Base-by-base conservation (phyloP, 352 stramenopile genomes). In the Phytophthora vignae region DNA sequence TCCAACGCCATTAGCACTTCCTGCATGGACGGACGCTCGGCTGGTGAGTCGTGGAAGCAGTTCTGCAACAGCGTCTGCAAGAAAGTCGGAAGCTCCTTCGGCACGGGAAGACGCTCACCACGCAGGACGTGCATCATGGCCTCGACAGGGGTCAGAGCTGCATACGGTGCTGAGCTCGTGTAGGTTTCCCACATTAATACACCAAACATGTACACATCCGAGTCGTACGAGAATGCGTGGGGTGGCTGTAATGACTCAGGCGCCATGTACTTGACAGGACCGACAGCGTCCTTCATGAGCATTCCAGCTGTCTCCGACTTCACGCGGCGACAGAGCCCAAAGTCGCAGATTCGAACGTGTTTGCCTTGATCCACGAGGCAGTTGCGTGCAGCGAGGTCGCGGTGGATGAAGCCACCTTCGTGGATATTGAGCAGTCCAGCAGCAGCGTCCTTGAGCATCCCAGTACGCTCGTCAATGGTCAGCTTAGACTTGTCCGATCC, bases 111-210 rank as follows among this genome's bases (percentile, higher is more conserved):
- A 12, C 84, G 83, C 64, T 90, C 85, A 15, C 88, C 88, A 42
- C 79, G 69, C 10, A 92, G 64, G 17, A 95, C 81, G 12, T 78
- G 74, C 70, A 90, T 82, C 73, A 90, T 88, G 2, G 85, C 87
- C 61, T 93, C 77, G 6, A 90, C 68, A 9, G 85, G 78, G 36
- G 87, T 83, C 44, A 92, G 74, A 14, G 64, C 68, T 8, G 82
- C 73, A 58, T 92, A 93, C 52, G 88, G 88, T 11, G 74, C 61
- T 2, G 73, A 81, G 40, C 73, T 82, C 0, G 78, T 90, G 62
- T 82, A 93, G 10, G 85, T 93, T 63, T 95, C 88, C 83, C 85
- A 95, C 85, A 94, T 92, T 19, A 95, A 72, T 40, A 95, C 87
- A 49, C 88, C 88, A 75, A 94, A 95, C 83, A 92, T 92, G 74